Evolutionary conservation across 208 protist species (phyloP).

Genomic region (Trypanosoma avium): DNA sequence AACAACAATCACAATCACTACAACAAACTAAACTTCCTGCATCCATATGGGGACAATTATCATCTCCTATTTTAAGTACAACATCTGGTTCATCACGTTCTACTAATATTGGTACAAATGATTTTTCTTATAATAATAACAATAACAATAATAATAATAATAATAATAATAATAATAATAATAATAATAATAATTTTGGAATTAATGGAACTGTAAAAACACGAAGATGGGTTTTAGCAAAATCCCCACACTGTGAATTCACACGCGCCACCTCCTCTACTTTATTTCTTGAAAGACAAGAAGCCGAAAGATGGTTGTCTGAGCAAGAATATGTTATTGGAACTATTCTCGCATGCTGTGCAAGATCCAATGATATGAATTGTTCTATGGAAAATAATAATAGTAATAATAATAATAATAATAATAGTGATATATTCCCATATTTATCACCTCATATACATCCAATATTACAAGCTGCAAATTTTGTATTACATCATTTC

Average conservation of each 20-base stretch:
- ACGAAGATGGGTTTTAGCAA: too few species aligned
- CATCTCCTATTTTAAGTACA: constrained; percentile 21
- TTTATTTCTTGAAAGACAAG: constrained; percentile 52
- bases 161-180: too few species aligned
- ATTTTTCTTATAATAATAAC: too few species aligned
- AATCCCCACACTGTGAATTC: too few species aligned
- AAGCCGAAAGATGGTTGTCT: constrained; percentile 70
- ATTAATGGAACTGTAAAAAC: too few species aligned
- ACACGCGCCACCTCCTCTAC: background rate
- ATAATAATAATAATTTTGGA: too few species aligned
- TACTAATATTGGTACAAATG: constrained; percentile 14
- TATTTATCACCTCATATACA: constrained; percentile 50
- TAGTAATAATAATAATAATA: too few species aligned
- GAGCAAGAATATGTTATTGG: constrained; percentile 88
- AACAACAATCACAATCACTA: constrained; percentile 3
- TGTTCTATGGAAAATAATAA: too few species aligned
- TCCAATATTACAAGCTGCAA: constrained; percentile 54
- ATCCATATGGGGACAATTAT: constrained; percentile 9
- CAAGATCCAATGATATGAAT: constrained; percentile 14
- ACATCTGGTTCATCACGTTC: constrained; percentile 18
- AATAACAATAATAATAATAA: too few species aligned
- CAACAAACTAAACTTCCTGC: background rate
- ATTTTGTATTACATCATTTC: constrained; percentile 43
- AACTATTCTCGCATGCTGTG: constrained; percentile 63
- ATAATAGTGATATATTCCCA: background rate